Percentiles rank a stretch among this genome's conserved stretches.
Evolutionary conservation across 1,139 yeast species (phyloP).

Genomic region (Sugiyamaella japonica): DNA sequence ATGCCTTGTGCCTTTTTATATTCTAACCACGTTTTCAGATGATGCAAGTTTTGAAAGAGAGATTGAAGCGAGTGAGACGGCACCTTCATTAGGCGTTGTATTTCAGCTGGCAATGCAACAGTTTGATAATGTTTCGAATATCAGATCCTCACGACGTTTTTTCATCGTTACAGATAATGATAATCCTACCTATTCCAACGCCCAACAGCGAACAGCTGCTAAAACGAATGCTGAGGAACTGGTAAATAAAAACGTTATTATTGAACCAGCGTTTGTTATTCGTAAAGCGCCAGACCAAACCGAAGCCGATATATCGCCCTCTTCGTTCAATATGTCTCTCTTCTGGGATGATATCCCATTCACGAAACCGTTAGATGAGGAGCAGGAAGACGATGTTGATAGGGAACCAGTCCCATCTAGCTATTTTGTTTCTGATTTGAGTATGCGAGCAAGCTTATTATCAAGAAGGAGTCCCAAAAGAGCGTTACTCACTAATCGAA

Average conservation of each 20-base stretch:
- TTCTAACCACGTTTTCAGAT: not conserved
- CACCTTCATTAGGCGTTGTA: conserved; percentile 28
- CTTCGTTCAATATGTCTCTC: conserved; percentile 51
- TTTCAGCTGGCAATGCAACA: conserved; percentile 35
- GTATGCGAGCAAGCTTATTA: conserved; percentile 52
- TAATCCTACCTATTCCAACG: conserved; percentile 46
- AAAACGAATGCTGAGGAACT: conserved; percentile 61
- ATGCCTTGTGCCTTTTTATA: not conserved
- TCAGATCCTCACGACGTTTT: conserved; percentile 38
- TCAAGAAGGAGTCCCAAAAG: conserved; percentile 63
- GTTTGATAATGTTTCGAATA: conserved; percentile 29
- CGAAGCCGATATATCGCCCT: conserved; percentile 20
- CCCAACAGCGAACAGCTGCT: conserved; percentile 45
- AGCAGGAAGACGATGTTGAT: conserved; percentile 23
- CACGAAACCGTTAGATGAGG: conserved; percentile 16
- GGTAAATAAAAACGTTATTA: conserved; percentile 42
- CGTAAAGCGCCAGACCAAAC: conserved; percentile 16
- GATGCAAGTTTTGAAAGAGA: not conserved
- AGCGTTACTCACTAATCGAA: conserved; percentile 61
- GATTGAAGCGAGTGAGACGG: not conserved
- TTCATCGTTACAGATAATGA: conserved; percentile 64
- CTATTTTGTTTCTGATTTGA: conserved; percentile 48
- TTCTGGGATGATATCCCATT: conserved; percentile 53
- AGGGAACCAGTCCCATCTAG: conserved; percentile 43
- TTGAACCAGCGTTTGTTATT: conserved; percentile 66